Conservation (phyloP, 2,329 filamentous ascomycete species). For the Microdochium trichocladiopsis region DNA sequence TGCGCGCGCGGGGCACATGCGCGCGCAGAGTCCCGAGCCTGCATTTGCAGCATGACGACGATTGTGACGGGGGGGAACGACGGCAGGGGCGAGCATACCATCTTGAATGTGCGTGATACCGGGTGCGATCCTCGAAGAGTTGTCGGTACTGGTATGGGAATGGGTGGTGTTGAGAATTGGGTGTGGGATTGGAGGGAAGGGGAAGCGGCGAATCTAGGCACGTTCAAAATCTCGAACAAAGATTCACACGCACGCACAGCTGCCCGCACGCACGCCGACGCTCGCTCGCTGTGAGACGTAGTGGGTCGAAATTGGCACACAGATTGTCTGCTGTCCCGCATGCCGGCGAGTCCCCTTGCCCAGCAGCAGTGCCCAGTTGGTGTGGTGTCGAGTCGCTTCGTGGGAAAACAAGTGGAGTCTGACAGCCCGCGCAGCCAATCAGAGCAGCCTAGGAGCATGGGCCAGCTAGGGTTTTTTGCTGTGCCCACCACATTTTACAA, state of each 20-base stretch:
- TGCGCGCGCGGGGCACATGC: neutral
- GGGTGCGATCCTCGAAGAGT: slow-evolving; percentile 65
- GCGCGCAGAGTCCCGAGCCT: neutral
- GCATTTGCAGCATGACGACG: neutral
- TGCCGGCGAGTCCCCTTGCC: neutral
- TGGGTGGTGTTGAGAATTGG: slow-evolving; percentile 10
- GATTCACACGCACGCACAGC: neutral
- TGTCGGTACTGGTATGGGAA: slow-evolving; percentile 16
- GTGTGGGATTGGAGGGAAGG: slow-evolving; percentile 13
- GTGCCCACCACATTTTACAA: neutral
- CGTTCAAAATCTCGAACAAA: neutral
- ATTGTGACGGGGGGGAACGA: neutral
- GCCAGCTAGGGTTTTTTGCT: neutral
- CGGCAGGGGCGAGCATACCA: slow-evolving; percentile 39
- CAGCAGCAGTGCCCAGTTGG: too few relatives aligned
- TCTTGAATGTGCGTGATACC: slow-evolving; percentile 51
- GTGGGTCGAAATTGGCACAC: slow-evolving; percentile 1
- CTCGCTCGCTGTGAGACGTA: neutral
- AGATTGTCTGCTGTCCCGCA: neutral
- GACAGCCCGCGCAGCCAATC: slow-evolving; percentile 2
- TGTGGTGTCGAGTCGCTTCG: neutral
- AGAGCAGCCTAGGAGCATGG: slow-evolving; percentile 2
- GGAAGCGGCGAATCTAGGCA: slow-evolving; percentile 3
- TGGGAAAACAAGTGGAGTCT: neutral
- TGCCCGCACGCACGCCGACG: neutral